Evolutionary conservation across 2,329 filamentous ascomycete genomes (phyloP), one percentile per base, ranked within the genome.

Genomic region (Leptosphaerulina australis): DNA sequence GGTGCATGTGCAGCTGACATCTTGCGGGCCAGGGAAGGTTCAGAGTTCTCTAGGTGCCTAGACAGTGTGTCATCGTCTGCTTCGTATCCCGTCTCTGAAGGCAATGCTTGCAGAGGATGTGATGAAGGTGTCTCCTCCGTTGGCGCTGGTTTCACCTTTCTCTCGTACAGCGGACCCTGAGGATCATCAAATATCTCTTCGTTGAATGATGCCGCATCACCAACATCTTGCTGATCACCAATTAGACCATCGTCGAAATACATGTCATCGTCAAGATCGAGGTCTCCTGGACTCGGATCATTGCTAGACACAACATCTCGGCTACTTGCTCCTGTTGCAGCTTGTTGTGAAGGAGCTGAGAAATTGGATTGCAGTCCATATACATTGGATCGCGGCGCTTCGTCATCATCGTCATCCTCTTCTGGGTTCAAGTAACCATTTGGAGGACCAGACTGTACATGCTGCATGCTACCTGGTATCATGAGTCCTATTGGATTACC

Each of bases 171-270:
- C 7, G 67, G 72, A 15, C 68, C 63, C n/a, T 62, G 47, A 2
- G 73, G 73, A 44, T 84, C 79, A 57, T 91, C 88, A 63, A 91
- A 90, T 11, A 90, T 80, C 5, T 85, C 87, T 67, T 91, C 88
- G 53, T 91, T 87, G 66, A 91, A 90, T 1, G 81, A 77, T 0
- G 76, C 75, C 1, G 78, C 77, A 21, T 86, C 82, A 4, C 70
- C 64, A 7, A 62, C 66, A 14, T 78, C 79, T 63, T 83, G 71
- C 49, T n/a, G n/a, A n/a, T 79, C 80, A 38, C 81, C 79, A 11
- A 81, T 78, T 58, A 84, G 71, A 2, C 85, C 86, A 63, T 85
- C 84, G 55, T 88, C 85, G 63, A 87, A 90, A 67, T 89, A 90
- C 22, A 89, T 74, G 56, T 90, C 87, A 58, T 83, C 79, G 17